Evolutionary conservation across 345 rosid genomes (phyloP).

Genomic region (Brassica incana): DNA sequence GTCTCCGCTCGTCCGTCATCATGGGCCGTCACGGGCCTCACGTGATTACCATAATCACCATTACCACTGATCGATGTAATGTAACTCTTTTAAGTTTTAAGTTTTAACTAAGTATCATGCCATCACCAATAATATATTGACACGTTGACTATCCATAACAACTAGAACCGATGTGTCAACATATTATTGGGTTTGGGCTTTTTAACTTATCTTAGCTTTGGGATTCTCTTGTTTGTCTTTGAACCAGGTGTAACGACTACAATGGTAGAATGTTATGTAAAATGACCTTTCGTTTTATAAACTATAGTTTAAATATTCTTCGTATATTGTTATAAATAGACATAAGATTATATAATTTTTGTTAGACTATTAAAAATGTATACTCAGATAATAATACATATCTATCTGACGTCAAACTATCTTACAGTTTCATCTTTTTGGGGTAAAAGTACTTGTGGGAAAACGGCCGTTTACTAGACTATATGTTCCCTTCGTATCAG

Average conservation of each 20-base stretch:
- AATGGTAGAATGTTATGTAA: conserved; percentile 27
- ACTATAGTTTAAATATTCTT: not conserved
- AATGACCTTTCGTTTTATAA: conserved; percentile 1
- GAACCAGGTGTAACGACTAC: conserved; percentile 19
- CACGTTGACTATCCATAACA: conserved; percentile 34
- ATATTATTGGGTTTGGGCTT: conserved; percentile 39
- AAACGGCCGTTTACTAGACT: no score
- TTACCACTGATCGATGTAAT: conserved; percentile 3
- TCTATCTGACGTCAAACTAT: not conserved
- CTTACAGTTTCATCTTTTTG: not conserved
- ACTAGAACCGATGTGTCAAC: conserved; percentile 32
- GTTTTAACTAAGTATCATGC: conserved; percentile 18
- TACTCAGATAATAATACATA: no score
- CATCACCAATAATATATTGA: conserved; percentile 40
- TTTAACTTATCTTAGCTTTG: conserved; percentile 28
- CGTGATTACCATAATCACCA: conserved; percentile 24
- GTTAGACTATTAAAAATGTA: no score
- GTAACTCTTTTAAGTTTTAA: conserved; percentile 22
- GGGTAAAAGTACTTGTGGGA: not conserved
- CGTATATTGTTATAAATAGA: not conserved
- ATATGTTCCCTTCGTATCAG: no score
- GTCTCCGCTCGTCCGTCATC: conserved; percentile 39
- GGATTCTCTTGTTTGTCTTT: conserved; percentile 28
- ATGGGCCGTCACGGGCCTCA: conserved; percentile 30
- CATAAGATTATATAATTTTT: no score